Conservation (phyloP, 208 protist genomes). For the Trypanosoma vivax region DNA sequence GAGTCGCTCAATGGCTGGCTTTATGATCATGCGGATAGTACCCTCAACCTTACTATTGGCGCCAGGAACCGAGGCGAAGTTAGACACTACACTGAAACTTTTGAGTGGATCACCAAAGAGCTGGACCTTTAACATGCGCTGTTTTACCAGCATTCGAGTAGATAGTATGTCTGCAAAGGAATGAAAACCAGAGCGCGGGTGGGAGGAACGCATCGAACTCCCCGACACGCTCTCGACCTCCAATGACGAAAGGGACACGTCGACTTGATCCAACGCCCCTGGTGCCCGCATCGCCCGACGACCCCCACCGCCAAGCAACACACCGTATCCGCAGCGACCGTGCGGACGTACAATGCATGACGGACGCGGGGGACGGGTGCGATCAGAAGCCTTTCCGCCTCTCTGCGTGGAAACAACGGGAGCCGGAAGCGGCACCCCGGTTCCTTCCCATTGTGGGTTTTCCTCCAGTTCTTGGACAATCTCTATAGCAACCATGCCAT, state of each 20-base stretch:
- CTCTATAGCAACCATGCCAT: slow-evolving; percentile 77
- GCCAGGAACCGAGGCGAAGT: slow-evolving; percentile 68
- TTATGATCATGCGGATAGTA: slow-evolving; percentile 65
- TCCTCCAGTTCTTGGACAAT: slow-evolving; percentile 66
- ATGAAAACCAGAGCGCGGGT: not conserved
- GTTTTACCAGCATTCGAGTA: slow-evolving; percentile 40
- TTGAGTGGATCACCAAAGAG: slow-evolving; percentile 84
- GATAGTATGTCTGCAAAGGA: slow-evolving; percentile 48
- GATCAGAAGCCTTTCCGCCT: slow-evolving; percentile 1
- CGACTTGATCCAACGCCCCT: slow-evolving; percentile 17
- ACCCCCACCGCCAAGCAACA: slow-evolving; percentile 64
- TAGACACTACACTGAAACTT: slow-evolving; percentile 65
- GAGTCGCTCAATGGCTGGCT: slow-evolving; percentile 69
- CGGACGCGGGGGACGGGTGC: not conserved
- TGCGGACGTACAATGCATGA: slow-evolving; percentile 1
- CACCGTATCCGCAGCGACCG: slow-evolving; percentile 52
- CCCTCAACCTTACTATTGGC: slow-evolving; percentile 73
- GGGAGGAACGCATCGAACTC: slow-evolving; percentile 1
- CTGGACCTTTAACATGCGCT: slow-evolving; percentile 62
- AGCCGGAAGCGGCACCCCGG: not conserved
- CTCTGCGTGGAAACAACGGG: not conserved
- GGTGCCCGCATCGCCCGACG: slow-evolving; percentile 73
- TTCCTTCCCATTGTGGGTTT: slow-evolving; percentile 13
- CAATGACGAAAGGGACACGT: slow-evolving; percentile 3
- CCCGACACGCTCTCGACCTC: not conserved